Base-by-base conservation (phyloP, 495 filamentous ascomycete genomes). In the Aspergillus nidulans region DNA sequence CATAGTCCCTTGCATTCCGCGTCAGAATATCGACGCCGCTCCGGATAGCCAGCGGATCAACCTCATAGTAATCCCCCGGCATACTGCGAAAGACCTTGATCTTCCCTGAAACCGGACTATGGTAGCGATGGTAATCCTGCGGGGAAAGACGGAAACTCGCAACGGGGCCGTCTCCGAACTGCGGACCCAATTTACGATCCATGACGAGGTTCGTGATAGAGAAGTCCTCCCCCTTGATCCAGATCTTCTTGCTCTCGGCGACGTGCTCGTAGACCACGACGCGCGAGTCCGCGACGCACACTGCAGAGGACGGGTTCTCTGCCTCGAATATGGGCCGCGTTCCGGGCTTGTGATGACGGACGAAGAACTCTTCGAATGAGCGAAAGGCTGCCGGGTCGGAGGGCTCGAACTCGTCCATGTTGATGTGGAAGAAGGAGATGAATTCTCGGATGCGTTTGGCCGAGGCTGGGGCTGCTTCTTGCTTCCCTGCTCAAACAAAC, bases 101-200 rank as follows among this genome's bases (percentile, higher is more conserved):
- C 15, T 32, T 65, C 0, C 73, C 75, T 0, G 60, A 55, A 6
- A 79, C 68, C 1, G 77, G 77, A 4, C 68, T 66, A 58, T 79
- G 77, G 64, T 71, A 76, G 26, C 77, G 71, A 52, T 79, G 77
- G 44, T 81, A 79, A 58, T 78, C 71, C 52, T 71, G 72, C 6
- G 74, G 67, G 6, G 62, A 64, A 0, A 81, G 57, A 20, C 73
- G 65, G 19, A 74, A 70, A 57, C 72, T 73, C 32, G 69, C 71
- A 39, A 77, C 62, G 2, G 69, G 64, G 0, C 73, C 76, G 23
- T 71, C 70, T 4, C 59, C 63, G 48, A 74, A 78, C 13, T 51
- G 34, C 2, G 55, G 51, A 0, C 68, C 75, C 0, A 72, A 50
- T 20, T 68, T 42, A 16, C 58, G 47, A 47, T 73, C 69, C 46